These are phyloP conservation scores for Radiomyces spectabilis DNA, from an alignment of 192 early-diverging fungal genomes.

Conservation along the genomic window DNA sequence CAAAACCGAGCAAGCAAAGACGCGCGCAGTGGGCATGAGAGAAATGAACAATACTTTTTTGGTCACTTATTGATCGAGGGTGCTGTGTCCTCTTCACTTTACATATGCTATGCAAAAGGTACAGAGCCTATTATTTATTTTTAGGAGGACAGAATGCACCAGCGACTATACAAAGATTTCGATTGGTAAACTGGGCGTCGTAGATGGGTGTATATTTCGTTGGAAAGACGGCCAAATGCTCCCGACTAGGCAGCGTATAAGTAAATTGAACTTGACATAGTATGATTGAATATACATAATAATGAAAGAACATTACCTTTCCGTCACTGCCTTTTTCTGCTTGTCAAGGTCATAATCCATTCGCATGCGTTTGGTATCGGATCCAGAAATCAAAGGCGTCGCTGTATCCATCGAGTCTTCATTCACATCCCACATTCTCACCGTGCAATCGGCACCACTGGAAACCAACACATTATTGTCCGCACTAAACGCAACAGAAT, in stretches of 20 bases:
- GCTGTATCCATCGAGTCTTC: slow-evolving; percentile 26
- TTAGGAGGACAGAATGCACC: slow-evolving; percentile 61
- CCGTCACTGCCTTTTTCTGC: slow-evolving; percentile 18
- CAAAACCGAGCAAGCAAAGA: too few relatives aligned
- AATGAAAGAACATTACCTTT: slow-evolving; percentile 16
- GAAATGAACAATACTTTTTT: too few relatives aligned
- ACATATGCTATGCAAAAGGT: too few relatives aligned
- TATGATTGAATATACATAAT: neutral
- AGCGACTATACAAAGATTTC: slow-evolving; percentile 79
- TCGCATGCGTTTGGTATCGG: slow-evolving; percentile 10
- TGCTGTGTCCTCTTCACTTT: too few relatives aligned
- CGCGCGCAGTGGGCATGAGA: too few relatives aligned
- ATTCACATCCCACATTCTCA: slow-evolving; percentile 85
- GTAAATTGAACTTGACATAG: neutral
- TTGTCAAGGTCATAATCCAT: slow-evolving; percentile 2
- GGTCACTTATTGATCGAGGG: too few relatives aligned
- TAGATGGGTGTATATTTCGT: slow-evolving; percentile 93
- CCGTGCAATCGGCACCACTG: slow-evolving; percentile 82
- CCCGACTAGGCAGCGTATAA: slow-evolving; percentile 17
- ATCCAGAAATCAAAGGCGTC: neutral
- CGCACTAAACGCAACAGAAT: slow-evolving; percentile 79
- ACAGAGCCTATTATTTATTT: too few relatives aligned
- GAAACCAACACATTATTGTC: slow-evolving; percentile 78
- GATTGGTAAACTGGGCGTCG: slow-evolving; percentile 71
- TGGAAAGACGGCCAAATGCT: slow-evolving; percentile 66